A percentile compares a stretch with the other conserved stretches of the same genome.
Evolutionary conservation across 768 basidiomycete species (phyloP).

Genomic region (Tricholoma saponaceum): DNA sequence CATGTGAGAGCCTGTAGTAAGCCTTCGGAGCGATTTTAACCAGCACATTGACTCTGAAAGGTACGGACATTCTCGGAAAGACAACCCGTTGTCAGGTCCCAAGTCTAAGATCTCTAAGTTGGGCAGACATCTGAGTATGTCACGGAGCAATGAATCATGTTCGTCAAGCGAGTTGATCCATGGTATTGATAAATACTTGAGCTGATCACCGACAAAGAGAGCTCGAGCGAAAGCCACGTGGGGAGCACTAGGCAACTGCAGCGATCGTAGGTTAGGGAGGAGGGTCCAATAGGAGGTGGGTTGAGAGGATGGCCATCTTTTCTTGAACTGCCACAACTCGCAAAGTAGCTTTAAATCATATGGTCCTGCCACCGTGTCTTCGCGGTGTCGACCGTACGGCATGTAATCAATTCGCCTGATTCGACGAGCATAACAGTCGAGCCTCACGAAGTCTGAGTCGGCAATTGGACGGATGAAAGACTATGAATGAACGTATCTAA

Average conservation of each 20-base stretch:
- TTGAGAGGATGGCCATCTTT: not conserved
- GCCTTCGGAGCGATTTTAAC: not conserved
- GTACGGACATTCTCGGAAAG: not conserved
- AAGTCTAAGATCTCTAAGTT: not conserved
- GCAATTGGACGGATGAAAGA: not conserved
- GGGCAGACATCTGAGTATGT: not conserved
- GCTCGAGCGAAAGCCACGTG: not conserved
- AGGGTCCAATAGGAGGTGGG: not conserved
- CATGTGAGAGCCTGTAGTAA: not conserved
- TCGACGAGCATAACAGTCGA: constrained; percentile 1
- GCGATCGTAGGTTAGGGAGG: not conserved
- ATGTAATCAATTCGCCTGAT: not conserved
- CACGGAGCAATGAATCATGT: not conserved
- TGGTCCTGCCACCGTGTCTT: not conserved
- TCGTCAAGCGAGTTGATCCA: not conserved
- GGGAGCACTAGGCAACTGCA: not conserved
- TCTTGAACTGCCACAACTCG: not conserved
- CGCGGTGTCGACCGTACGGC: not conserved
- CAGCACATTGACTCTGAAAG: not conserved
- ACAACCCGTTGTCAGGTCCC: not conserved
- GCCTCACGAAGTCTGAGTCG: not conserved
- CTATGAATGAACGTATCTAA: not conserved
- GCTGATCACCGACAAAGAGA: not conserved
- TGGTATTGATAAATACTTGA: not conserved
- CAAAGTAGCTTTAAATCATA: not conserved